Base-by-base conservation (phyloP, 306 rosid genomes). In the Trichosanthes truncata region DNA sequence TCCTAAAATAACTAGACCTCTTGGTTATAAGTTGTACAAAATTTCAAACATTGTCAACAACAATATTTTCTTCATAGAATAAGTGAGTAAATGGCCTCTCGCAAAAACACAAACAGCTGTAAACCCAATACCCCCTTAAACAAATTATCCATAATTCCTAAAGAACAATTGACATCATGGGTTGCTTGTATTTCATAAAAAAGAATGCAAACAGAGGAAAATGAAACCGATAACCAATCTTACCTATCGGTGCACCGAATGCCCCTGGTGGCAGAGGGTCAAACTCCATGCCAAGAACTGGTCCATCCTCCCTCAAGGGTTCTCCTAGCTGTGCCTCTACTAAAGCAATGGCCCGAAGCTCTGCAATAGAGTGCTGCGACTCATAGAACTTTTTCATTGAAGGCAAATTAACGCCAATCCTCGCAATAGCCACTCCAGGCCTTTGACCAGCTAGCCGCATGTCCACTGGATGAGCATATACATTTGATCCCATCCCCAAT, bases 201-300 rank as follows among this genome's bases (percentile, higher is more conserved):
- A 63, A 29, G 2, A 29, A 29, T 29, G 33, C 33, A 29, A 29
- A 29, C 33, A 29, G 33, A 29, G 33, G 33, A 29, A 29, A 29
- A 29, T 29, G 33, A 29, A 29, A 29, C 33, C 33, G 2, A 29
- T 29, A 29, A 29, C 56, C 20, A 79, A 67, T 45, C 79, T 81
- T 88, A 92, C 97, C 97, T 81, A 90, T 75, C 4, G 89, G 91
- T 2, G 90, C 82, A 45, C 95, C 93, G 82, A 92, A 92, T 51
- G 95, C 95, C 84, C 80, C 92, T 0, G 91, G 93, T 0, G 97
- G 97, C 89, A 90, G 78, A 4, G 91, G 83, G 78, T 92, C 92
- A 90, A 92, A 92, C 82, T 92, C 92, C 88, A 89, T 79, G 46
- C 97, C 97, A 15, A 92, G 86, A 60, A 92, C 80, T 0, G 97